Conservation (phyloP, 345 rosid genomes). For the Hibiscus trionum region DNA sequence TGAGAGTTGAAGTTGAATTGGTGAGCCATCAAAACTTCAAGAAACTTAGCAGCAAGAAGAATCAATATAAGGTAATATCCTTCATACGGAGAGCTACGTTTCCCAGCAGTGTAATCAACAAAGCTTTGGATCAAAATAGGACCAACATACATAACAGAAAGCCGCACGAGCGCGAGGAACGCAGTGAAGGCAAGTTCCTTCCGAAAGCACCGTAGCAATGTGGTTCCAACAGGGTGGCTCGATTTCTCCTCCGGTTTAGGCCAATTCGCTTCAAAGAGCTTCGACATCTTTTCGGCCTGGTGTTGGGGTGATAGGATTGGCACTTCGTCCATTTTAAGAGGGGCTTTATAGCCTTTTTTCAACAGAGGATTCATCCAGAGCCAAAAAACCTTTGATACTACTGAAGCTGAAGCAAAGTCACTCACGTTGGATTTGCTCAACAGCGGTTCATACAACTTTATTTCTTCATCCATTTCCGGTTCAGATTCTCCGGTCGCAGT, state of each 20-base stretch:
- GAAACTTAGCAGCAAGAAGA: conserved; percentile 65
- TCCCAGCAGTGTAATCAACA: conserved; percentile 73
- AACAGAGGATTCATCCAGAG: conserved; percentile 89
- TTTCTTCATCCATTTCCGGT: conserved; percentile 24
- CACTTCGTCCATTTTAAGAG: conserved; percentile 59
- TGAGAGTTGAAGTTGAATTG: conserved; percentile 84
- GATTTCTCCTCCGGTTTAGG: conserved; percentile 62
- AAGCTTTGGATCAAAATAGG: conserved; percentile 78
- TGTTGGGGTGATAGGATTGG: conserved; percentile 75
- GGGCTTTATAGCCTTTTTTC: conserved; percentile 66
- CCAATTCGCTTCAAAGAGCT: conserved; percentile 58
- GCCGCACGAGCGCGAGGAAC: conserved; percentile 57
- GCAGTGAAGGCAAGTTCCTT: conserved; percentile 72
- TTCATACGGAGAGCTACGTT: conserved; percentile 57
- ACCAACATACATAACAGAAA: conserved; percentile 72
- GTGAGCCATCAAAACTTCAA: conserved; percentile 68
- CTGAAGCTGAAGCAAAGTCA: conserved; percentile 65
- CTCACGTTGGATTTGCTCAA: conserved; percentile 39
- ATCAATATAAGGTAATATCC: conserved; percentile 71
- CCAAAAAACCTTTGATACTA: conserved; percentile 64
- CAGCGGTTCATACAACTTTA: conserved; percentile 27
- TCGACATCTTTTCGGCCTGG: conserved; percentile 68
- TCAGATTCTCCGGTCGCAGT: conserved; percentile 21
- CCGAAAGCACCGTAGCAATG: conserved; percentile 72
- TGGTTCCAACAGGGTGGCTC: conserved; percentile 56